phyloP scores from a whole-genome alignment of 2,329 filamentous ascomycete genomes.

The Botrytis fabae region DNA sequence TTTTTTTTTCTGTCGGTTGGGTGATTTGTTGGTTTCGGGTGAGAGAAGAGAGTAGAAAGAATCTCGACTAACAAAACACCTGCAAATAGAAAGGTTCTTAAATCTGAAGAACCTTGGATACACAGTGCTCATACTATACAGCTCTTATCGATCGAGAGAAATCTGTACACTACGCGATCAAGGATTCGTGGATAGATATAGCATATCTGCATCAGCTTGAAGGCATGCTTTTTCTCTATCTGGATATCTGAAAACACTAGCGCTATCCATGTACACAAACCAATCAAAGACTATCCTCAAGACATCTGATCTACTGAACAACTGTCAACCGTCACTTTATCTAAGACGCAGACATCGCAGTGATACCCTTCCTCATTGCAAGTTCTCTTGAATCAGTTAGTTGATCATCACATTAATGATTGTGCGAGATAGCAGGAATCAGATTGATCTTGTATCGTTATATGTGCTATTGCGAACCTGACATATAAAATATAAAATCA shows the following conservation, averaged over 20 bases:
- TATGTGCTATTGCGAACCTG: not conserved
- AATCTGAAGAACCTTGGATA: not conserved
- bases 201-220: not conserved
- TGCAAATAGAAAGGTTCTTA: slow-evolving; percentile 7
- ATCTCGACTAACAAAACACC: not conserved
- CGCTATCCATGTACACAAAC: not conserved
- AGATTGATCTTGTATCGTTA: not conserved
- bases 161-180: not conserved
- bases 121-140: not conserved
- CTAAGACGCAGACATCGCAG: not conserved
- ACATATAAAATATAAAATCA: not conserved
- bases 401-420: not conserved
- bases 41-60: not conserved
- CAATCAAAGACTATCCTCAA: not conserved
- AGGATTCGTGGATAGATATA: not conserved
- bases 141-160: not conserved
- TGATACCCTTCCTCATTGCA: not conserved
- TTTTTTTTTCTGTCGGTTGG: not conserved
- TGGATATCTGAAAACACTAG: not conserved
- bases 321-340: not conserved
- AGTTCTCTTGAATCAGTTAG: not conserved
- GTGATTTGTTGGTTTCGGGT: too few species aligned
- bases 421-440: not conserved
- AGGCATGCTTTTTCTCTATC: not conserved
- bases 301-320: not conserved